Evolutionary conservation across 163 green algal species (phyloP).

Genomic region (Chlorella variabilis): DNA sequence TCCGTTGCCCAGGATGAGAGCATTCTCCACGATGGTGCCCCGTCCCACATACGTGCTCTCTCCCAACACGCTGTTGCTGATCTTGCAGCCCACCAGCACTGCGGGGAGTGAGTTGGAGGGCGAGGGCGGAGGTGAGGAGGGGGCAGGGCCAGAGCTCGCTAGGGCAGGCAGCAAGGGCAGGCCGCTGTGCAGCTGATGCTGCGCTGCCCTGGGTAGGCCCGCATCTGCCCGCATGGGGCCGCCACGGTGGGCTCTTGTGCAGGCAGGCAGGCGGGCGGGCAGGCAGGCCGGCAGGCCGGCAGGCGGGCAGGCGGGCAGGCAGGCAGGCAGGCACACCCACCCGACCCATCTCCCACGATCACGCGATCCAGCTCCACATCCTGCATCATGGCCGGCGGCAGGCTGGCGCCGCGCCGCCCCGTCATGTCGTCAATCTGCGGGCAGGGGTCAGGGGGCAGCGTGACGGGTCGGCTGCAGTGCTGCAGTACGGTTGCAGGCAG

Average conservation of each 20-base stretch:
- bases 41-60: slow-evolving; percentile 56
- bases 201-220: too few species aligned
- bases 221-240: too few species aligned
- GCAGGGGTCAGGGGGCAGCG: neutral
- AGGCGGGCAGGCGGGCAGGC: too few species aligned
- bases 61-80: slow-evolving; percentile 57
- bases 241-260: too few species aligned
- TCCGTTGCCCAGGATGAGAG: slow-evolving; percentile 62
- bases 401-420: slow-evolving; percentile 83
- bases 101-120: too few species aligned
- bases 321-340: too few species aligned
- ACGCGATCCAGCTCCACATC: slow-evolving; percentile 60
- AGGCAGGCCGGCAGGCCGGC: too few species aligned
- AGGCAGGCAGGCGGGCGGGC: too few species aligned
- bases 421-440: slow-evolving; percentile 73
- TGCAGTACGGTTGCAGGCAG: neutral
- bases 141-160: neutral
- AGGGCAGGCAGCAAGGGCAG: too few species aligned
- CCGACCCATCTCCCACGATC: slow-evolving; percentile 66
- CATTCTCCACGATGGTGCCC: slow-evolving; percentile 53
- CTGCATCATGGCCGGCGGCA: slow-evolving; percentile 73
- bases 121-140: too few species aligned
- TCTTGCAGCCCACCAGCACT: slow-evolving; percentile 39
- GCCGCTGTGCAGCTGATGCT: too few species aligned
- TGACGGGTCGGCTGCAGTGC: too few species aligned